Percentiles rank a stretch among this genome's conserved stretches.
phyloP scores from a whole-genome alignment of 495 filamentous ascomycete genomes.

The Hyaloscypha finlandica region DNA sequence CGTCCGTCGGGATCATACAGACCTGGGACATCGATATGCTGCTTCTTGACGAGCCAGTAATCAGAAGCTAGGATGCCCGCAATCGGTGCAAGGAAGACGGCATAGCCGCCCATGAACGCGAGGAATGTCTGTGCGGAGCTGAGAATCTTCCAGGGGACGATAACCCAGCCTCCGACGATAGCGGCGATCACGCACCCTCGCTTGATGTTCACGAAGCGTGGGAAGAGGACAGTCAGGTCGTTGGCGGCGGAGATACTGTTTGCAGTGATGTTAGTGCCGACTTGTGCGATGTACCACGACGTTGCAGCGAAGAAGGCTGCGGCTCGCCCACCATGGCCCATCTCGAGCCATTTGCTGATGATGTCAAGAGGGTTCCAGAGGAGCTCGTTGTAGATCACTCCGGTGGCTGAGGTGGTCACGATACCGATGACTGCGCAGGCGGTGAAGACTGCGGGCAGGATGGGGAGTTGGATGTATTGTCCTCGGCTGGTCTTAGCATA shows the following conservation, averaged over 20 bases:
- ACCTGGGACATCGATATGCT: conserved; percentile 59
- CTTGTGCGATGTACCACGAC: conserved; percentile 51
- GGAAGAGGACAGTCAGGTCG: conserved; percentile 59
- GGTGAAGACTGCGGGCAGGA: conserved; percentile 62
- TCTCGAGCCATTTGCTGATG: conserved; percentile 65
- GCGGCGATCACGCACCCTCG: conserved; percentile 57
- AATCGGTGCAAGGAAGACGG: conserved; percentile 70
- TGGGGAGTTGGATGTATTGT: conserved; percentile 57
- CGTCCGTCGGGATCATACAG: conserved; percentile 57
- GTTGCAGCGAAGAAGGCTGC: conserved; percentile 60
- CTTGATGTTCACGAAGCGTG: conserved; percentile 58
- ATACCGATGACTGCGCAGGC: conserved; percentile 52
- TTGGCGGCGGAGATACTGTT: conserved; percentile 61
- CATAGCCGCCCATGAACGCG: conserved; percentile 62
- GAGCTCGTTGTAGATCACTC: conserved; percentile 57
- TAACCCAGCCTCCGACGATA: conserved; percentile 53
- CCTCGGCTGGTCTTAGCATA: conserved; percentile 54
- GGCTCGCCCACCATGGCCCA: conserved; percentile 64
- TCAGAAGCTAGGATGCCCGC: conserved; percentile 67
- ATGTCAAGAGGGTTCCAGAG: conserved; percentile 89
- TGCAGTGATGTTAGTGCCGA: conserved; percentile 62
- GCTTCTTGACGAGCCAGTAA: conserved; percentile 66
- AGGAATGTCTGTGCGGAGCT: conserved; percentile 57
- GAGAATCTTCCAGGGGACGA: conserved; percentile 66
- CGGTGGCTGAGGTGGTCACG: conserved; percentile 52